phyloP scores from a whole-genome alignment of 805 yeast genomes.

The Vanderwaltozyma polyspora region DNA sequence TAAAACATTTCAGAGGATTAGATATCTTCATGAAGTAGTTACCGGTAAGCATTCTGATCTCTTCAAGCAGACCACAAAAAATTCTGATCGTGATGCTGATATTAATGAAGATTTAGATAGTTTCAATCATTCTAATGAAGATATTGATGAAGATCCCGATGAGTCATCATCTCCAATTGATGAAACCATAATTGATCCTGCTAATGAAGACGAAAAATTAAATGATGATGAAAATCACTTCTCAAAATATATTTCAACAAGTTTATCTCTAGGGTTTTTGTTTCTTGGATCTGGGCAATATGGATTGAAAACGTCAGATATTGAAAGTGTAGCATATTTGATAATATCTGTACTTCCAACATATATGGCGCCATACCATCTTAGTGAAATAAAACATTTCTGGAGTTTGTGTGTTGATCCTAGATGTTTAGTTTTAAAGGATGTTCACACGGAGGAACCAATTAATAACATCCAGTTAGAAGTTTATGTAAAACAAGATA shows the following conservation, averaged over 20 bases:
- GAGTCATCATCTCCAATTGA: not conserved
- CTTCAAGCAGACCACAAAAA: conserved; percentile 3
- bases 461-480: conserved; percentile 34
- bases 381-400: conserved; percentile 79
- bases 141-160: not conserved
- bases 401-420: conserved; percentile 82
- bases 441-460: conserved; percentile 50
- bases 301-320: conserved; percentile 53
- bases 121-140: not conserved
- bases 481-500: conserved; percentile 22
- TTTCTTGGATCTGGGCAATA: conserved; percentile 91
- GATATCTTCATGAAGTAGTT: conserved; percentile 52
- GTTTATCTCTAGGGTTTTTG: conserved; percentile 75
- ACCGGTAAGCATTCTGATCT: conserved; percentile 29
- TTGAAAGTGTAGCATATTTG: conserved; percentile 32
- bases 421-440: conserved; percentile 68
- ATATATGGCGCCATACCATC: conserved; percentile 33
- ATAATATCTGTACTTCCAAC: conserved; percentile 66
- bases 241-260: conserved; percentile 68
- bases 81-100: not conserved
- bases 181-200: not conserved
- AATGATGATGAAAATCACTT: conserved; percentile 30
- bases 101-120: conserved; percentile 1
- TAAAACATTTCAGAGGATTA: conserved; percentile 58
- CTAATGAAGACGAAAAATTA: conserved; percentile 12